phyloP scores from a whole-genome alignment of 345 rosid genomes.

The Heritiera fomes region DNA sequence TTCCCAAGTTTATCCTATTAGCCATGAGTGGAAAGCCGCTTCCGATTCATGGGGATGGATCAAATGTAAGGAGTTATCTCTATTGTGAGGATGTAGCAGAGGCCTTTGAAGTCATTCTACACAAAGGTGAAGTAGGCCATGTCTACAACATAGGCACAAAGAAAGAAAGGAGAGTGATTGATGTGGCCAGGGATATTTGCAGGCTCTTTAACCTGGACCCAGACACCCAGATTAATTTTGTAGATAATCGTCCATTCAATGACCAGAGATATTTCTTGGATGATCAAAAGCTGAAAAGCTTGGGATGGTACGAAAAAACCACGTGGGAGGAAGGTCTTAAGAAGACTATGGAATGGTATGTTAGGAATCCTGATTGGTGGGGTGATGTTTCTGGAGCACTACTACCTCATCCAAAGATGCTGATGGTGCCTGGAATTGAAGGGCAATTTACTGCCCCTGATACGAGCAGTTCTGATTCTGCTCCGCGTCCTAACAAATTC shows the following conservation, averaged over 20 bases:
- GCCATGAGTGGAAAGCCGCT: conserved; percentile 64
- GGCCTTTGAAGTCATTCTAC: conserved; percentile 67
- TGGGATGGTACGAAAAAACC: conserved; percentile 52
- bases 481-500: conserved; percentile 14
- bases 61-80: conserved; percentile 63
- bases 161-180: conserved; percentile 70
- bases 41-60: conserved; percentile 71
- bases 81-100: conserved; percentile 76
- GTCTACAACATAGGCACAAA: conserved; percentile 72
- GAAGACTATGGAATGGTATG: conserved; percentile 57
- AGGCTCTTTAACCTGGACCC: conserved; percentile 54
- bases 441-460: conserved; percentile 42
- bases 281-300: conserved; percentile 46
- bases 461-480: conserved; percentile 34
- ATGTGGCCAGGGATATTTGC: conserved; percentile 67
- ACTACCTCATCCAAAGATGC: conserved; percentile 63
- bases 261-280: conserved; percentile 59
- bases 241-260: conserved; percentile 65
- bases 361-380: conserved; percentile 57
- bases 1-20: conserved; percentile 65
- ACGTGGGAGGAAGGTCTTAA: conserved; percentile 55
- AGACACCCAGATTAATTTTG: conserved; percentile 54
- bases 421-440: conserved; percentile 65
- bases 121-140: conserved; percentile 74
- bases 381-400: conserved; percentile 59